phyloP scores from a whole-genome alignment of 352 stramenopile genomes.

The Globisporangium canariense region DNA sequence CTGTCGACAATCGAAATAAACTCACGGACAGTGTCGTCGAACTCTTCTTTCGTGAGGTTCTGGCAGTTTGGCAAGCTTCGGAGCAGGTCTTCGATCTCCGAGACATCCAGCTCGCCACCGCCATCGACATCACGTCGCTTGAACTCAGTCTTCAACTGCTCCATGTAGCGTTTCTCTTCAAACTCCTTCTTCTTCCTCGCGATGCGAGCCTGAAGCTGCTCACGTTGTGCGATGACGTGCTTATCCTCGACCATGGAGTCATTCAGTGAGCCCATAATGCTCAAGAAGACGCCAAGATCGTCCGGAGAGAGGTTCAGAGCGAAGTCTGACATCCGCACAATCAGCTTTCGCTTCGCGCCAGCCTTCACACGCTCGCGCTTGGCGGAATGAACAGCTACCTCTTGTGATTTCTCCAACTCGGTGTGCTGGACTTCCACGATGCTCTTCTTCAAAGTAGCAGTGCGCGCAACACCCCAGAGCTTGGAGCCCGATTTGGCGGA shows the following conservation, averaged over 20 bases:
- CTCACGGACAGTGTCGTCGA: conserved; percentile 68
- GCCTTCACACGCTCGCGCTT: conserved; percentile 48
- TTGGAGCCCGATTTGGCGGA: conserved; percentile 33
- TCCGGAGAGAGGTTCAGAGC: conserved; percentile 78
- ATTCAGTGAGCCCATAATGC: conserved; percentile 60
- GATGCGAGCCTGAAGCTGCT: conserved; percentile 43
- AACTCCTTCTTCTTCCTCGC: conserved; percentile 43
- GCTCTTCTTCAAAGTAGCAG: conserved; percentile 49
- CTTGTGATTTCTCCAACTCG: conserved; percentile 34
- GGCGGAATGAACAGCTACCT: conserved; percentile 21
- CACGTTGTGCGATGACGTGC: conserved; percentile 52
- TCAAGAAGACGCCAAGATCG: conserved; percentile 78
- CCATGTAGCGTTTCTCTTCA: conserved; percentile 67
- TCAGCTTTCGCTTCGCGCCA: conserved; percentile 54
- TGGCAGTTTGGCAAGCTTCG: conserved; percentile 61
- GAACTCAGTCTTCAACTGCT: conserved; percentile 74
- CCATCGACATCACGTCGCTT: conserved; percentile 66
- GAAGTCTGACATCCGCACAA: conserved; percentile 84
- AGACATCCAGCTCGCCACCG: conserved; percentile 64
- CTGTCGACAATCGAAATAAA: conserved; percentile 79
- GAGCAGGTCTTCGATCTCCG: conserved; percentile 65
- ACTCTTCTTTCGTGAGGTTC: conserved; percentile 73
- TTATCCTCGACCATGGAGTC: conserved; percentile 72
- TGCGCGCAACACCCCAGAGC: conserved; percentile 59
- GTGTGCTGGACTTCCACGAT: conserved; percentile 60